These are phyloP conservation scores for Talaromyces sp. DNA, from an alignment of 2,329 filamentous ascomycete species.

Conservation along the genomic window DNA sequence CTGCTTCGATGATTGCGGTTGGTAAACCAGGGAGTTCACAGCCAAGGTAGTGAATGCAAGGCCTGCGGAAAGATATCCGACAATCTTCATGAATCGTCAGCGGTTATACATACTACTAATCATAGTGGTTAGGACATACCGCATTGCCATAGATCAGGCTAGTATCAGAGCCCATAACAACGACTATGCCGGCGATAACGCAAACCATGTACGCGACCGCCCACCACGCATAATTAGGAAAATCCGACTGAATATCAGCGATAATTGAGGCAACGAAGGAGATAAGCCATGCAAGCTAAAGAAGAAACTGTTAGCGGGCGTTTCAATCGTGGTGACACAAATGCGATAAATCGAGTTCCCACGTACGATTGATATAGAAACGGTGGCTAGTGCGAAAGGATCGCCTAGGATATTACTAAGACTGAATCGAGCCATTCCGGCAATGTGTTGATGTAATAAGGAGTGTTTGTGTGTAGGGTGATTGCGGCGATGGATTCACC, in stretches of 20 bases:
- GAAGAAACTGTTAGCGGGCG: constrained; percentile 20
- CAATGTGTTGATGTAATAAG: constrained; percentile 1
- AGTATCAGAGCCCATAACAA: constrained; percentile 79
- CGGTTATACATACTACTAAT: neutral
- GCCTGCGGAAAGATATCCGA: constrained; percentile 77
- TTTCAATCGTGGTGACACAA: constrained; percentile 3
- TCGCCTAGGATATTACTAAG: constrained; percentile 90
- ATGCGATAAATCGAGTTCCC: neutral
- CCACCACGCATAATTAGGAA: constrained; percentile 93
- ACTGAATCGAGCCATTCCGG: constrained; percentile 55
- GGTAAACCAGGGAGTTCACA: constrained; percentile 82
- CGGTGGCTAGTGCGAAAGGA: constrained; percentile 89
- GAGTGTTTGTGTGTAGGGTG: constrained; percentile 6
- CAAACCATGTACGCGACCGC: constrained; percentile 78
- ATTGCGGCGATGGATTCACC: neutral
- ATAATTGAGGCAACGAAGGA: constrained; percentile 83
- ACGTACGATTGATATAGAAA: constrained; percentile 85
- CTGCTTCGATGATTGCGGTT: constrained; percentile 63
- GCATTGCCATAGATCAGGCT: constrained; percentile 88
- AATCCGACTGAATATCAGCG: constrained; percentile 53
- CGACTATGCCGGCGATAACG: constrained; percentile 70
- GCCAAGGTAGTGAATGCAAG: constrained; percentile 80
- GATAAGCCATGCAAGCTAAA: constrained; percentile 89
- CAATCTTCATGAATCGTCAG: constrained; percentile 48
- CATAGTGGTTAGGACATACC: constrained; percentile 39